These are phyloP conservation scores for Tuctoria greenei DNA, from an alignment of 176 grass and related monocot genomes.

Conservation along the genomic window DNA sequence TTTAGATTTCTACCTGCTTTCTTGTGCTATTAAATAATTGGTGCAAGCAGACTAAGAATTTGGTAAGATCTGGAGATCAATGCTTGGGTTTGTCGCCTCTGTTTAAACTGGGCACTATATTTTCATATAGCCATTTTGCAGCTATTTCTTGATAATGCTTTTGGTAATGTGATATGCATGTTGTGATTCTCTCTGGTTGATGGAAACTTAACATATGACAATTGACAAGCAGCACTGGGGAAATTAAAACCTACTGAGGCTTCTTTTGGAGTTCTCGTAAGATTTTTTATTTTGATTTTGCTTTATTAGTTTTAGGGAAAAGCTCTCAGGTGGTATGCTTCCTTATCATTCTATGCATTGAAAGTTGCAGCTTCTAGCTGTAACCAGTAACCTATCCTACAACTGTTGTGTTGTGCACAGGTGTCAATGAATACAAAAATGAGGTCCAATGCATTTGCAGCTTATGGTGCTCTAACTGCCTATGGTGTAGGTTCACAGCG, in stretches of 20 bases:
- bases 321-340: not conserved
- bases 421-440: conserved; percentile 93
- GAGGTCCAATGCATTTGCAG: conserved; percentile 96
- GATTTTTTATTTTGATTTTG: not conserved
- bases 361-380: conserved; percentile 19
- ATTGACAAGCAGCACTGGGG: conserved; percentile 1
- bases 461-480: conserved; percentile 84
- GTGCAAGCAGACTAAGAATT: not conserved
- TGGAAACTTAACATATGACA: conserved; percentile 20
- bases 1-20: conserved; percentile 3
- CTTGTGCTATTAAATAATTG: not conserved
- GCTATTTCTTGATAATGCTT: conserved; percentile 4
- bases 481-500: conserved; percentile 82
- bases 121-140: not conserved
- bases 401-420: conserved; percentile 50
- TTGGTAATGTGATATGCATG: conserved; percentile 6
- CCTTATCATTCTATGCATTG: conserved; percentile 1
- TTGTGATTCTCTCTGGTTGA: conserved; percentile 7
- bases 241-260: not conserved
- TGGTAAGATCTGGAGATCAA: not conserved
- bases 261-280: conserved; percentile 14
- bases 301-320: conserved; percentile 14
- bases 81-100: not conserved
- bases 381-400: conserved; percentile 7
- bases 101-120: not conserved